Evolutionary conservation across 257 asterid species (phyloP), one percentile per base, ranked within the genome.

Genomic region (Coffea eugenioides): DNA sequence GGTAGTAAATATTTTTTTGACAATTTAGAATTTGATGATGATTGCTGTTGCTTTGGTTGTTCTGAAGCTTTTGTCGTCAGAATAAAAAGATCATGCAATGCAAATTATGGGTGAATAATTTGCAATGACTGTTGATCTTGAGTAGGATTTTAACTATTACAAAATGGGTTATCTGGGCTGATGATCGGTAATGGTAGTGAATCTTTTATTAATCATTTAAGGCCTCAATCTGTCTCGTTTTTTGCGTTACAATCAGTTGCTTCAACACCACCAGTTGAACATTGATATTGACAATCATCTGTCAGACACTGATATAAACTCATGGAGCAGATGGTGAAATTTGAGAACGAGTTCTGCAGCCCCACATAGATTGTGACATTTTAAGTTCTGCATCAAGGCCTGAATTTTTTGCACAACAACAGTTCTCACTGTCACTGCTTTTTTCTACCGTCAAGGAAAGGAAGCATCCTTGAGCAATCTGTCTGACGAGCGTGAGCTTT

Each of bases 1-100:
- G 99, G 99, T 87, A 93, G 56, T 89, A 83, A 82, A 83, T 62
- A 4, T 5, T n/a, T 1, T 62, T 2, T 62, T 2, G 15, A 18
- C 67, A 5, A 21, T 11, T 2, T 71, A 31, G 41, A 3, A 48
- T 8, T 39, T 49, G 76, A 64, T 1, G 76, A 64, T 1, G 43
- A 39, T 0, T 25, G 27, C 16, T 6, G 39, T 41, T 48, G 21
- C 52, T 70, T 82, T 77, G 74, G 45, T 66, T 52, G 83, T n/a
- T 23, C 57, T 36, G 66, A 23, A 70, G 6, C 43, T 39, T 39
- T 39, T 39, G n/a, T n/a, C 0, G 45, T 7, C 46, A 13, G 15
- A 77, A 66, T 11, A 18, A 52, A 27, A 12, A 1, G n/a, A 16
- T n/a, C 43, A 21, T 14, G 10, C 34, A 54, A 2, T n/a, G 69